Base-by-base conservation (phyloP, 1,284 basidiomycete species). In the Rhodotorula sp. region DNA sequence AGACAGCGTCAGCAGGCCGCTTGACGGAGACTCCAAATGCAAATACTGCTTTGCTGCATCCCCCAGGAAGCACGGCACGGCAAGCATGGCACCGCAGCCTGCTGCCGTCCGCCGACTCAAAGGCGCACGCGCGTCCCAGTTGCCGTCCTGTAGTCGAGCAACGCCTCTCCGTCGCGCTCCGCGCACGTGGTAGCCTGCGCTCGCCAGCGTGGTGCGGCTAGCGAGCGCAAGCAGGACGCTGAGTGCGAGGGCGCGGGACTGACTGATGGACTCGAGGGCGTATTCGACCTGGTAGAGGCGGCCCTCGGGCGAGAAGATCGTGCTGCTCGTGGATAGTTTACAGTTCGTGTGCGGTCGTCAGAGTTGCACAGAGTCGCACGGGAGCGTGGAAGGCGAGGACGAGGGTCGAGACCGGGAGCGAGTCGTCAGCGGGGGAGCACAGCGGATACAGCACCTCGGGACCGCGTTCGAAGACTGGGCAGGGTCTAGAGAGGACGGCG, bases 221-320 rank as follows among this genome's bases (percentile, higher is more conserved):
- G 34, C 34, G 34, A 34, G 34, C 34, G 34, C 34, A 34, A 34
- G 34, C 34, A 34, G 34, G 34, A 34, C 34, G 34, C 34, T 5
- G 34, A 34, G 23, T 21, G 17, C 17, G 7, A 14, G 41, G 34
- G 21, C 21, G n/a, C 23, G 10, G 3, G 14, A 67, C 75, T 62
- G 49, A 77, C 75, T 77, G 73, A 77, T 77, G 42, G 63, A 66
- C 70, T 78, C 78, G 67, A 78, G 72, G 9, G 78, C 78, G 68
- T 79, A 79, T 67, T 79, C 78, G 63, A 79, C 78, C 68, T 79
- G 74, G 70, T 77, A 79, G 27, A 79, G 68, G 9, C 78, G 77
- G 10, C 78, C 78, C 62, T 79, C 78, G 14, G 78, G 78, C 23
- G 76, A 77, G 72, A 78, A 78, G 68, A 77, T 78, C 56, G 78